Conservation (phyloP, 148 eudicot genomes). For the Spergularia marina region DNA sequence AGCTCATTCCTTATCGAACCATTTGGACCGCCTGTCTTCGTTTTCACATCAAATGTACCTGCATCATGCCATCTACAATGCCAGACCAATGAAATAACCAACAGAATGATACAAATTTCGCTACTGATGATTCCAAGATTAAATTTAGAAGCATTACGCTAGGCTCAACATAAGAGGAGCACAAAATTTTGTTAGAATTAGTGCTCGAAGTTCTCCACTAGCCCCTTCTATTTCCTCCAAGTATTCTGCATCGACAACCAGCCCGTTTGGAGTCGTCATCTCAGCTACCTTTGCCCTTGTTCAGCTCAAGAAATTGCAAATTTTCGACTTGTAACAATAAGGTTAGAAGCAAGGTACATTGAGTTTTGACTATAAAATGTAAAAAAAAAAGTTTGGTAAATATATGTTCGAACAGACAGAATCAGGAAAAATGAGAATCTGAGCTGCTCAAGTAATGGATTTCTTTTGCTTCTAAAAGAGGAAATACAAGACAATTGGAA, state of each 20-base stretch:
- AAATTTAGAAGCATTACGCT: slow-evolving; percentile 43
- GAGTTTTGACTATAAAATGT: neutral
- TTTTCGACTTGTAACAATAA: neutral
- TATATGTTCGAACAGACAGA: neutral
- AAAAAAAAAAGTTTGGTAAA: neutral
- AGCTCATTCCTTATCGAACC: slow-evolving; percentile 79
- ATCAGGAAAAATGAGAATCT: neutral
- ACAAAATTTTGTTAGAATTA: slow-evolving; percentile 57
- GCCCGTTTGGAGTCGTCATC: slow-evolving; percentile 9
- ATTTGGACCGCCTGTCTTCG: slow-evolving; percentile 92
- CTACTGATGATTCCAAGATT: too few species aligned
- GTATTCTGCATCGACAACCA: slow-evolving; percentile 47
- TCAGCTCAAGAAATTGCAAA: neutral
- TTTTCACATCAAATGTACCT: slow-evolving; percentile 69
- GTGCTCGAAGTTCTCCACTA: slow-evolving; percentile 72
- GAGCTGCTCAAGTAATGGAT: slow-evolving; percentile 17
- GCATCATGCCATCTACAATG: slow-evolving; percentile 77
- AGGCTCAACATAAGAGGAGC: slow-evolving; percentile 95
- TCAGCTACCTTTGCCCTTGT: neutral
- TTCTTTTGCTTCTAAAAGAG: slow-evolving; percentile 14
- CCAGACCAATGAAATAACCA: neutral
- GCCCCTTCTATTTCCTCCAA: slow-evolving; percentile 65
- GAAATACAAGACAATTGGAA: neutral
- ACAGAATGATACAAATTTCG: too few species aligned
- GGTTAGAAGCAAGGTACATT: neutral